Evolutionary conservation across 208 protist species (phyloP).

Genomic region (Naegleria fowleri): DNA sequence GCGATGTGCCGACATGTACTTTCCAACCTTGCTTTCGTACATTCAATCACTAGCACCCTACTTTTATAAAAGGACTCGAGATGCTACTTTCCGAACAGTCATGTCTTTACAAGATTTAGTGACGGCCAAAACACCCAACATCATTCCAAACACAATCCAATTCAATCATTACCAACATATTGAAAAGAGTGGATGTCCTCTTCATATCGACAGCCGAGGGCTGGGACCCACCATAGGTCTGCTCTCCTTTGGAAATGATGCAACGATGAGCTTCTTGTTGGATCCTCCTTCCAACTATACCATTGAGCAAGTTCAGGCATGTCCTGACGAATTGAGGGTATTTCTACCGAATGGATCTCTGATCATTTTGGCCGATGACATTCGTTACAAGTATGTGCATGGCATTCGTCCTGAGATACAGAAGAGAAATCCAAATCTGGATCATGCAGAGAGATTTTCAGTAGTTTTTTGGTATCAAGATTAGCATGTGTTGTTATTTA

Average conservation of each 20-base stretch:
- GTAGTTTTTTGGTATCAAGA: conserved; percentile 22
- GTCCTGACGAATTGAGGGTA: not conserved
- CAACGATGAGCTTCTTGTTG: not conserved
- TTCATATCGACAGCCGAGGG: not conserved
- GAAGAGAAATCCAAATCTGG: not conserved
- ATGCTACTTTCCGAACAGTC: not conserved
- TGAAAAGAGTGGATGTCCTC: not conserved
- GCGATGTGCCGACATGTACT: not conserved
- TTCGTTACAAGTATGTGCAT: not conserved
- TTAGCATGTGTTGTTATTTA: not conserved
- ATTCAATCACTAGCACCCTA: not conserved
- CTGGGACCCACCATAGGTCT: not conserved
- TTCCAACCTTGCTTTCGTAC: not conserved
- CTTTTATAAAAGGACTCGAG: not conserved
- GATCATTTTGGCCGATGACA: not conserved
- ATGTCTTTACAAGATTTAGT: not conserved
- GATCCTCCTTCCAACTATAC: not conserved
- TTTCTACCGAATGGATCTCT: not conserved
- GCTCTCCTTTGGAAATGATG: not conserved
- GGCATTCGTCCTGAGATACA: not conserved
- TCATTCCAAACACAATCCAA: conserved; percentile 1
- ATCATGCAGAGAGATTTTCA: conserved; percentile 9
- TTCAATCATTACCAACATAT: conserved; percentile 4
- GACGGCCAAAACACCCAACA: not conserved
- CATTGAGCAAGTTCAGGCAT: not conserved